Base-by-base conservation (phyloP, 2,329 filamentous ascomycete species). In the Ophiostoma populinum region DNA sequence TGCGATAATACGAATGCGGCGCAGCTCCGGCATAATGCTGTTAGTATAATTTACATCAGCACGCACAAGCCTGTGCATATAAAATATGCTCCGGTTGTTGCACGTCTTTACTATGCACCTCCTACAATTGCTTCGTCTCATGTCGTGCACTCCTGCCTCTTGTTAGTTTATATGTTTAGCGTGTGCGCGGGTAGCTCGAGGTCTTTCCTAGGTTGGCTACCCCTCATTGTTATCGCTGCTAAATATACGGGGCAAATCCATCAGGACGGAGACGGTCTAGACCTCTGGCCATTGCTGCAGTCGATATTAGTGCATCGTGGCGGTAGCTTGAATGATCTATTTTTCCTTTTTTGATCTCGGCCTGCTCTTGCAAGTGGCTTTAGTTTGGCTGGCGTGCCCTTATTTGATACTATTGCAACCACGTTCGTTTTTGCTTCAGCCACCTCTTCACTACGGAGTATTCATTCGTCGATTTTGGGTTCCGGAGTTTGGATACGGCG, bases 221-320 rank as follows among this genome's bases (percentile, higher is more conserved):
- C 38, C 38, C 38, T 40, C 38, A 40, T 40, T 37, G 38, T 34
- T 40, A 40, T 40, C 34, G 38, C 34, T 27, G 25, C 37, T 24
- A n/a, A n/a, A n/a, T n/a, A n/a, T n/a, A 31, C 34, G 30, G 38
- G 34, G 24, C 22, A 31, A 27, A 24, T 34, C 38, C 34, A 36
- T 26, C 20, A 36, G 31, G 30, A 40, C 34, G 38, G 38, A 11
- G 38, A 39, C 34, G 38, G 25, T 40, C 38, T 40, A 40, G 38
- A 40, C 38, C 38, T 32, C 31, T 37, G 20, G 22, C 22, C 34
- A 15, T 29, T 22, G 24, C 34, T 33, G 21, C 29, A 30, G 20
- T 39, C 30, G 33, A 32, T 39, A 32, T 39, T 36, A 26, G 32
- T 38, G 32, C 32, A 34, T 15, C 20, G 32, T 34, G 32, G 36